Percentiles rank a stretch among this genome's conserved stretches.
These are phyloP conservation scores for Geotrichum candidum DNA, from an alignment of 1,139 yeast genomes.

Conservation along the genomic window DNA sequence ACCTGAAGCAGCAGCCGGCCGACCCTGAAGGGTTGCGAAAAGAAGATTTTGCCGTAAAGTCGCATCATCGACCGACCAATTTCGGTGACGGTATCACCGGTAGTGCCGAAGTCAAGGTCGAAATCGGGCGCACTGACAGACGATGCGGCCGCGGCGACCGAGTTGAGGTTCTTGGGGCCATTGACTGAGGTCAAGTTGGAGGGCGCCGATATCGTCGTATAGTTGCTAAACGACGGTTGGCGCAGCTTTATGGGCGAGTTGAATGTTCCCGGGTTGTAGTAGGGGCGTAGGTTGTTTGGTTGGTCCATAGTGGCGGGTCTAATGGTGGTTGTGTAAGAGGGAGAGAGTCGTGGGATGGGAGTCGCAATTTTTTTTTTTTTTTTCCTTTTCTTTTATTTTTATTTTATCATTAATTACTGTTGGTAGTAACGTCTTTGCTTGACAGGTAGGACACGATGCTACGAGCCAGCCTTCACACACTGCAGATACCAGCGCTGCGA, in stretches of 20 bases:
- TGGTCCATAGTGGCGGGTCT: neutral
- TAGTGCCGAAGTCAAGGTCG: slow-evolving; percentile 18
- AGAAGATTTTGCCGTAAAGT: slow-evolving; percentile 59
- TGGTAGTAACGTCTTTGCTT: too few species aligned
- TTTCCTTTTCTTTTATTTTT: neutral
- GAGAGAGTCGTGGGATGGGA: neutral
- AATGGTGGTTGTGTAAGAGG: neutral
- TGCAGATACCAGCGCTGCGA: too few species aligned
- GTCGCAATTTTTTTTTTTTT: slow-evolving; percentile 3
- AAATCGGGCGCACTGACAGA: slow-evolving; percentile 11
- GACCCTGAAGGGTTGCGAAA: slow-evolving; percentile 87
- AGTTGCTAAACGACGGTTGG: slow-evolving; percentile 14
- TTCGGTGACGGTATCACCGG: slow-evolving; percentile 16
- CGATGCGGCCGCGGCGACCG: slow-evolving; percentile 2
- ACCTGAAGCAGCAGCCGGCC: slow-evolving; percentile 74
- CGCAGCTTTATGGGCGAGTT: slow-evolving; percentile 36
- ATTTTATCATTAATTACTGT: neutral
- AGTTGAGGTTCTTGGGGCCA: neutral
- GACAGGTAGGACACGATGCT: neutral
- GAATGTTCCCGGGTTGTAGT: slow-evolving; percentile 65
- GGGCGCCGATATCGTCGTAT: slow-evolving; percentile 9
- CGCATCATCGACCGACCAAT: slow-evolving; percentile 55
- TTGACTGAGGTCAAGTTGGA: slow-evolving; percentile 14
- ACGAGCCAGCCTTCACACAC: neutral
- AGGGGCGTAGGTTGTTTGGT: slow-evolving; percentile 48